Percentiles rank a stretch among this genome's conserved stretches.
phyloP scores from a whole-genome alignment of 768 basidiomycete genomes.

The Trametes gibbosa region DNA sequence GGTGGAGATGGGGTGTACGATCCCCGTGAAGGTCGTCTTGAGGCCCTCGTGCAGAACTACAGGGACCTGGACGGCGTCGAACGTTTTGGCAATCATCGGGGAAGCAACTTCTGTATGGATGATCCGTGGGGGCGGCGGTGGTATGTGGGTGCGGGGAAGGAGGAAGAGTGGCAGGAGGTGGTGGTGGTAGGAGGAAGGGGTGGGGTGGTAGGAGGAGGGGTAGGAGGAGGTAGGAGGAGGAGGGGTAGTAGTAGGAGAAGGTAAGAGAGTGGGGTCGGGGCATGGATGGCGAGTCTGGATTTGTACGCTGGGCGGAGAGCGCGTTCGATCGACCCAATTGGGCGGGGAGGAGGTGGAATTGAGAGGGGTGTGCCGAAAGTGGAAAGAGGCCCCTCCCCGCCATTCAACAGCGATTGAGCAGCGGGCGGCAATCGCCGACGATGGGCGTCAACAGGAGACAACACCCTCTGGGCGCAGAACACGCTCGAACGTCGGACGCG shows the following conservation, averaged over 20 bases:
- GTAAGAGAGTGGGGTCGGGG: slow-evolving; percentile 5
- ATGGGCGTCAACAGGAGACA: slow-evolving; percentile 4
- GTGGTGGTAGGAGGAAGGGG: background rate
- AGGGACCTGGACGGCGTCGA: slow-evolving; percentile 24
- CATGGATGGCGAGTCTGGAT: slow-evolving; percentile 5
- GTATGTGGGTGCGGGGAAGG: background rate
- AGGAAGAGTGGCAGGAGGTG: background rate
- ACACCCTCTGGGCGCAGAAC: slow-evolving; percentile 9
- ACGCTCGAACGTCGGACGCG: slow-evolving; percentile 3
- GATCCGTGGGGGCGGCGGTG: background rate
- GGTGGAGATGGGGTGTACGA: slow-evolving; percentile 60
- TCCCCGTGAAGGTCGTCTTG: slow-evolving; percentile 62
- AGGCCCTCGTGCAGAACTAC: slow-evolving; percentile 53
- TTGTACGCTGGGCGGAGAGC: slow-evolving; percentile 15
- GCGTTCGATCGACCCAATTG: slow-evolving; percentile 17
- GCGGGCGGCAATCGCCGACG: slow-evolving; percentile 17
- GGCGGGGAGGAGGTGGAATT: slow-evolving; percentile 13
- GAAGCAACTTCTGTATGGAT: background rate
- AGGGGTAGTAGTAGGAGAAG: background rate
- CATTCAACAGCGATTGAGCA: background rate
- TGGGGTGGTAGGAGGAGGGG: background rate
- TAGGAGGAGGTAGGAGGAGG: background rate
- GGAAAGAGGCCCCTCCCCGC: slow-evolving; percentile 9
- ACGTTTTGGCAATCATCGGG: slow-evolving; percentile 26
- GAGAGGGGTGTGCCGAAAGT: slow-evolving; percentile 9